These are phyloP conservation scores for Cenococcum geophilum DNA, from an alignment of 495 filamentous ascomycete genomes.

Conservation along the genomic window DNA sequence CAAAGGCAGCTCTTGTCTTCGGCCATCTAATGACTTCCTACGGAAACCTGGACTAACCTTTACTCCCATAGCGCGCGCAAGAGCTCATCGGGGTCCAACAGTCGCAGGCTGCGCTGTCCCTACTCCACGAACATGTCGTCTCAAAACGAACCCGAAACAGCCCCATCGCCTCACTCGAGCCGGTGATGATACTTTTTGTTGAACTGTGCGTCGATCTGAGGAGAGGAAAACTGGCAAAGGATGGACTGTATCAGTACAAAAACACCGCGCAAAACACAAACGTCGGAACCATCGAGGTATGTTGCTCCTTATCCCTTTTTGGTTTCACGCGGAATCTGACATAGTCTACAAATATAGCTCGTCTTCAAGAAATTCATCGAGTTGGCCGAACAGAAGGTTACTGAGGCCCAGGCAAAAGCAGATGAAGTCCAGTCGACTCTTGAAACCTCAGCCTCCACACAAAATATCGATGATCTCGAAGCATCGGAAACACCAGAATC, in stretches of 20 bases:
- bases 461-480: constrained; percentile 89
- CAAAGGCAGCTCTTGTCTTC: not conserved
- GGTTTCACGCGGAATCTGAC: constrained; percentile 3
- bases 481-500: constrained; percentile 97
- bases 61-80: constrained; percentile 65
- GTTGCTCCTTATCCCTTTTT: constrained; percentile 11
- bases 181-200: constrained; percentile 95
- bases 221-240: constrained; percentile 96
- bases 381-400: constrained; percentile 91
- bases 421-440: constrained; percentile 87
- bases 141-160: constrained; percentile 96
- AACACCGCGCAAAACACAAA: constrained; percentile 99
- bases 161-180: constrained; percentile 92
- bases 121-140: constrained; percentile 98
- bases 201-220: constrained; percentile 93
- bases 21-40: not conserved
- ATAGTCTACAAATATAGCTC: constrained; percentile 46
- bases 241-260: constrained; percentile 98
- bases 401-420: constrained; percentile 90
- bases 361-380: constrained; percentile 97
- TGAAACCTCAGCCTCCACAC: constrained; percentile 60
- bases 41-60: not conserved
- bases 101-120: constrained; percentile 79
- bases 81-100: constrained; percentile 98
- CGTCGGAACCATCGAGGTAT: constrained; percentile 91